Evolutionary conservation across 768 basidiomycete species (phyloP).

Genomic region (Mycena capillaripes): DNA sequence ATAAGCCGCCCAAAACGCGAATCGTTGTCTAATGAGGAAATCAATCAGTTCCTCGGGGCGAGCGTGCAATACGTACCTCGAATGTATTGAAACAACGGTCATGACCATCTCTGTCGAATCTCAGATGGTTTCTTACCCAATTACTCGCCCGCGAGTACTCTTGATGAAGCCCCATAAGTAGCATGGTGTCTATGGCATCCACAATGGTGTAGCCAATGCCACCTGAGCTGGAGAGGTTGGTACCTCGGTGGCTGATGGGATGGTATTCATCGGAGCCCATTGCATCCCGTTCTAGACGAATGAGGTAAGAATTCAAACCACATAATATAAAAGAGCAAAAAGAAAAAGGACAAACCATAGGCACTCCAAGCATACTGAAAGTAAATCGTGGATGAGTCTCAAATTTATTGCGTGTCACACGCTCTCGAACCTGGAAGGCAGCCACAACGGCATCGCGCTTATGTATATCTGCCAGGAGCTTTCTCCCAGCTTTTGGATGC

Average conservation of each 20-base stretch:
- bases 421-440: constrained; percentile 67
- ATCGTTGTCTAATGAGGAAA: constrained; percentile 72
- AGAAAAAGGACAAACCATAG: constrained; percentile 61
- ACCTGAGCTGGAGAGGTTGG: constrained; percentile 71
- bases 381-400: not conserved
- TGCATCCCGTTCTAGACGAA: constrained; percentile 70
- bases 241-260: constrained; percentile 70
- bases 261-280: constrained; percentile 85
- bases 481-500: not conserved
- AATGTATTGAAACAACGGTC: constrained; percentile 70
- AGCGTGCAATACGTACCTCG: constrained; percentile 62
- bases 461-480: constrained; percentile 53
- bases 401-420: not conserved
- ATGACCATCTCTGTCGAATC: constrained; percentile 72
- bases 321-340: constrained; percentile 31
- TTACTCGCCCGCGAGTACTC: constrained; percentile 73
- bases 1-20: constrained; percentile 79
- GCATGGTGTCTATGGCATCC: constrained; percentile 80
- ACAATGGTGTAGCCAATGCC: constrained; percentile 80
- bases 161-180: constrained; percentile 73
- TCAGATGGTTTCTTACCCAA: constrained; percentile 69
- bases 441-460: constrained; percentile 69
- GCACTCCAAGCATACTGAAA: constrained; percentile 75
- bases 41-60: not conserved
- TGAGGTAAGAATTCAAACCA: not conserved